Percentiles rank a stretch among this genome's conserved stretches.
Conservation (phyloP, 345 rosid species). For the Gynandropsis gynandra region DNA sequence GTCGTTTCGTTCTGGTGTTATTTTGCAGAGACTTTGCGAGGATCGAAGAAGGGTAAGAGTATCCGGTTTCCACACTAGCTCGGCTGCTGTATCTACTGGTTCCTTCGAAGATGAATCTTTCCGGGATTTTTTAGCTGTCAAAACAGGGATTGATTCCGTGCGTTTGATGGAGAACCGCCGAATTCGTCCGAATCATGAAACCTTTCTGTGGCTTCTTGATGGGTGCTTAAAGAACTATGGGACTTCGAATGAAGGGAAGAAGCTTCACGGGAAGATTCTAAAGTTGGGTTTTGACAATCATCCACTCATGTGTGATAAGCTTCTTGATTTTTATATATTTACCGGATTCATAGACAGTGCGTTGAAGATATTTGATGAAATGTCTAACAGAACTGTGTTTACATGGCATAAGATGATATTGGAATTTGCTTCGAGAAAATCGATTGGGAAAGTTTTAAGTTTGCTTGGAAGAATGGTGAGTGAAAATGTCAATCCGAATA, state of each 20-base stretch:
- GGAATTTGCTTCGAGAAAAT: conserved; percentile 34
- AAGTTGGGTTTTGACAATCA: conserved; percentile 47
- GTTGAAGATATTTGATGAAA: conserved; percentile 54
- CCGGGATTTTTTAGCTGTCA: conserved; percentile 23
- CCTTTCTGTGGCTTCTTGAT: conserved; percentile 51
- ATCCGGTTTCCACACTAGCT: conserved; percentile 23
- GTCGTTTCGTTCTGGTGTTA: neutral
- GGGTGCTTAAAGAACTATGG: conserved; percentile 38
- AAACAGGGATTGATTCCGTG: conserved; percentile 24
- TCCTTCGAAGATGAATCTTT: conserved; percentile 27
- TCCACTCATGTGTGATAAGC: conserved; percentile 33
- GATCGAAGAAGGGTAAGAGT: conserved; percentile 23
- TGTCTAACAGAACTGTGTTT: conserved; percentile 42
- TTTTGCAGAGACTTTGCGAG: conserved; percentile 29
- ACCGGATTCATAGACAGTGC: conserved; percentile 40
- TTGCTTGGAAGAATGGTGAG: conserved; percentile 36
- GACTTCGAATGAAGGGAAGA: conserved; percentile 39
- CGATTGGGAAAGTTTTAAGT: conserved; percentile 27
- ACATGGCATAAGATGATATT: conserved; percentile 51
- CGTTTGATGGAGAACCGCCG: conserved; percentile 38
- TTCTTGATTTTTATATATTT: conserved; percentile 40
- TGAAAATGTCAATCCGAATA: conserved; percentile 38
- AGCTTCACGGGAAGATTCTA: conserved; percentile 53
- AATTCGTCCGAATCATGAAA: conserved; percentile 41
- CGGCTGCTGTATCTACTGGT: conserved; percentile 22